Conservation (phyloP, 1,284 basidiomycete species). For the Taiwanofungus camphoratus region DNA sequence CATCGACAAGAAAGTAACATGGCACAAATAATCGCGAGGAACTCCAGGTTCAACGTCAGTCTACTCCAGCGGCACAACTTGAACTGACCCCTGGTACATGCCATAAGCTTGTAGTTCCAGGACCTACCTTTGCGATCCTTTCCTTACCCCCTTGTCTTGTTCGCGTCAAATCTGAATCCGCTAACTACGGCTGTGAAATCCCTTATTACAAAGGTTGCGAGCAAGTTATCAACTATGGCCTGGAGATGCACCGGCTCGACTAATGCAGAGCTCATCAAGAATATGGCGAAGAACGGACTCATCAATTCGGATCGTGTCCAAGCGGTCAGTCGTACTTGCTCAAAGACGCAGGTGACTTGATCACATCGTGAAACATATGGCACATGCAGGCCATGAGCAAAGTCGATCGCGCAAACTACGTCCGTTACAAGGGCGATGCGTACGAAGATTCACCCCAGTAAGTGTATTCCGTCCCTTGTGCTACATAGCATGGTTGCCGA, state of each 20-base stretch:
- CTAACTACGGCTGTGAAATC: not conserved
- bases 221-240: no score
- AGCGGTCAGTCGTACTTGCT: constrained; percentile 13
- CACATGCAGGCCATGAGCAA: constrained; percentile 57
- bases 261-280: constrained; percentile 69
- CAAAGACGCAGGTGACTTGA: not conserved
- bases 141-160: no score
- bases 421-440: constrained; percentile 45
- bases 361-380: not conserved
- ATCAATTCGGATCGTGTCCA: constrained; percentile 48
- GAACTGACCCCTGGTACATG: no score
- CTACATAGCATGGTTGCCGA: not conserved
- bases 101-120: no score
- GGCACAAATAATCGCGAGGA: no score
- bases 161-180: not conserved
- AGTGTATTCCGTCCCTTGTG: constrained; percentile 20
- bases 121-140: no score
- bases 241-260: constrained; percentile 71
- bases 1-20: no score
- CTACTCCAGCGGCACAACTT: no score
- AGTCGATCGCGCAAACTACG: constrained; percentile 75
- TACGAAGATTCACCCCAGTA: constrained; percentile 82
- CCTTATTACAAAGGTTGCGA: no score
- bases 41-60: no score
- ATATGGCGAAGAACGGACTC: constrained; percentile 53